Evolutionary conservation across 352 stramenopile species (phyloP).

Genomic region (Pythium sukuiense): DNA sequence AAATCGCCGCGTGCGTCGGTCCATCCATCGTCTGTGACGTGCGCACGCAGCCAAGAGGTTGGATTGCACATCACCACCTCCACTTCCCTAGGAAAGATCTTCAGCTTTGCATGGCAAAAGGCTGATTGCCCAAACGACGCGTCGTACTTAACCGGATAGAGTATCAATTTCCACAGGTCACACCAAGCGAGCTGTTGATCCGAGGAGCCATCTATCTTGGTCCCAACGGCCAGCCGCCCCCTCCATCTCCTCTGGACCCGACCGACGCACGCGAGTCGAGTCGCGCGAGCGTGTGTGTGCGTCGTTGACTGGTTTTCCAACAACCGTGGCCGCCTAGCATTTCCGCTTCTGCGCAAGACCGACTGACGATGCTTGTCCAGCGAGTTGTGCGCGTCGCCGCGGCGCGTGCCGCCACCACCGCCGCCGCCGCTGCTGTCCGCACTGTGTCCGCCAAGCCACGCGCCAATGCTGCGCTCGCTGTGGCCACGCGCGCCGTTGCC

Average conservation of each 20-base stretch:
- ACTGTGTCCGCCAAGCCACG: neutral
- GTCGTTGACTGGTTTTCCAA: neutral
- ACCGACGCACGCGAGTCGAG: conserved; percentile 3
- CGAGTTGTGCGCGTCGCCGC: conserved; percentile 16
- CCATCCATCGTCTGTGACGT: conserved; percentile 16
- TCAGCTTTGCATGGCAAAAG: neutral
- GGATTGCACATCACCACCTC: conserved; percentile 1
- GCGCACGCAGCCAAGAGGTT: neutral
- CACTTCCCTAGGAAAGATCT: conserved; percentile 10
- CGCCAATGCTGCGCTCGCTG: neutral
- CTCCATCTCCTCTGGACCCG: neutral
- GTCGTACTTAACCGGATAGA: conserved; percentile 25
- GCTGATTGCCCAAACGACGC: conserved; percentile 25
- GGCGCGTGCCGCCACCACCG: conserved; percentile 1
- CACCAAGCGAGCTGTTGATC: neutral
- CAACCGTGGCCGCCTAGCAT: neutral
- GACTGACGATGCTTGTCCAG: conserved; percentile 25
- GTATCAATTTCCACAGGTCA: conserved; percentile 22
- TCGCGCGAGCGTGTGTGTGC: neutral
- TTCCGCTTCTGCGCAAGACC: conserved; percentile 22
- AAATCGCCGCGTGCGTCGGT: no score
- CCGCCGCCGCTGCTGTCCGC: conserved; percentile 13
- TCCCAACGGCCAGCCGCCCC: neutral
- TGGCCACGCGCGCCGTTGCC: neutral
- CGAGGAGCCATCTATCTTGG: neutral